Conservation (phyloP, 202 grass and related monocot genomes). For the Setaria italica region DNA sequence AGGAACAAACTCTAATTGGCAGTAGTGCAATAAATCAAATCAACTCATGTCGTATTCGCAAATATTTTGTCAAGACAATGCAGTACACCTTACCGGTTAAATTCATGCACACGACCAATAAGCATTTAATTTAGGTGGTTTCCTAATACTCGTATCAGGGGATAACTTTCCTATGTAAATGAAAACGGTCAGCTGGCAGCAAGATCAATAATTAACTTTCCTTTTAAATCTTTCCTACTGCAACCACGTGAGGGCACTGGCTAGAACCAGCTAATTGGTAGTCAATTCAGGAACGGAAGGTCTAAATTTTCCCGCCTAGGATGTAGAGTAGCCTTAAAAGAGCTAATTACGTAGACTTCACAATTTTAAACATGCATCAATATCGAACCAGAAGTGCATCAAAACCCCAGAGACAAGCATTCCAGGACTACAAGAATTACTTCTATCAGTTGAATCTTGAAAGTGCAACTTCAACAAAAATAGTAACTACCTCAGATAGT, state of each 20-base stretch:
- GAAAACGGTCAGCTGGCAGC: not conserved
- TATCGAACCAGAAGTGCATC: constrained; percentile 6
- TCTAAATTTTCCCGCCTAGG: not conserved
- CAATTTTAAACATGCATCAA: constrained; percentile 18
- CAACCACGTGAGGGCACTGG: not conserved
- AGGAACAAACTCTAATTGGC: not conserved
- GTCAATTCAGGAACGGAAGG: not conserved
- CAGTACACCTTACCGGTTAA: not conserved
- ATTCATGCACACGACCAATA: not conserved
- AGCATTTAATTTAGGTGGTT: not conserved
- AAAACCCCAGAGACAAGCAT: constrained; percentile 6
- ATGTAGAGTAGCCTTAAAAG: not conserved
- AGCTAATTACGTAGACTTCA: not conserved
- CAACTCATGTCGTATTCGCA: not conserved
- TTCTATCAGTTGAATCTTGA: not conserved
- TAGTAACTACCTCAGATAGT: constrained; percentile 7
- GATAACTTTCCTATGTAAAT: not conserved
- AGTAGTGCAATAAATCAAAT: not conserved
- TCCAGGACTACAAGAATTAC: not conserved
- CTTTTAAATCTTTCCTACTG: not conserved
- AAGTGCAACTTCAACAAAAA: constrained; percentile 20
- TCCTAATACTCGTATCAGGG: constrained; percentile 15
- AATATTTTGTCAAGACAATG: constrained; percentile 13
- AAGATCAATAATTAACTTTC: not conserved
- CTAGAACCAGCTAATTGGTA: not conserved